Evolutionary conservation across 768 basidiomycete species (phyloP), one percentile per base, ranked within the genome.

Genomic region (Boletus reticulatus): DNA sequence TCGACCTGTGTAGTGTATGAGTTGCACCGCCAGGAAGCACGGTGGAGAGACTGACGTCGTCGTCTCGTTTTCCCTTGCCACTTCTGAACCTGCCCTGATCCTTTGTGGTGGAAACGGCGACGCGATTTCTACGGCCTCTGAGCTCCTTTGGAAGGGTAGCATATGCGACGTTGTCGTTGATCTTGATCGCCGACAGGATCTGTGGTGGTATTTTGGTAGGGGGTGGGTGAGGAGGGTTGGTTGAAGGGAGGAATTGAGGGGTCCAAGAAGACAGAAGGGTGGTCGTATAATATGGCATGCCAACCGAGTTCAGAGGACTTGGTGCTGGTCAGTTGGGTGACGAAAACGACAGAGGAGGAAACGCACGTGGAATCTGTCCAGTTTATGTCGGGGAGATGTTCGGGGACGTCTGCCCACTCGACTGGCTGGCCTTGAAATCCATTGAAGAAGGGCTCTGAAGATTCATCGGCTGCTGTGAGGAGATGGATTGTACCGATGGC

Each of bases 111-210:
- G 79, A 75, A 17, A 74, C 70, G 36, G 58, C 55, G 8, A 85
- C 82, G 61, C 94, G 80, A 67, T 98, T 96, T 38, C 96, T 82
- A 56, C 85, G 81, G 0, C 92, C 93, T 60, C 84, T 83, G 20
- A 96, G 76, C 59, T 96, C 94, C 64, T 86, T 87, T 0, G 96
- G 96, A 46, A 94, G 77, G 1, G 88, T 73, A 1, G 96, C 94
- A 68, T 97, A 98, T 6, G 92, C 91, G 29, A 98, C 80, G 52
- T 88, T 90, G 63, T 97, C 94, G 58, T 94, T 92, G 58, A 81
- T 81, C 67, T 91, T 92, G 80, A 98, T 92, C 4, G 84, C 77
- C 39, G 78, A 77, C 43, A 94, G 67, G 7, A 99, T 78, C 61
- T 90, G 84, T 8, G 83, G 77, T 4, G 96, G 94, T 55, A 99